Percentiles rank a stretch among this genome's conserved stretches.
These are phyloP conservation scores for Phoma sp. DNA, from an alignment of 2,329 filamentous ascomycete species.

Conservation along the genomic window DNA sequence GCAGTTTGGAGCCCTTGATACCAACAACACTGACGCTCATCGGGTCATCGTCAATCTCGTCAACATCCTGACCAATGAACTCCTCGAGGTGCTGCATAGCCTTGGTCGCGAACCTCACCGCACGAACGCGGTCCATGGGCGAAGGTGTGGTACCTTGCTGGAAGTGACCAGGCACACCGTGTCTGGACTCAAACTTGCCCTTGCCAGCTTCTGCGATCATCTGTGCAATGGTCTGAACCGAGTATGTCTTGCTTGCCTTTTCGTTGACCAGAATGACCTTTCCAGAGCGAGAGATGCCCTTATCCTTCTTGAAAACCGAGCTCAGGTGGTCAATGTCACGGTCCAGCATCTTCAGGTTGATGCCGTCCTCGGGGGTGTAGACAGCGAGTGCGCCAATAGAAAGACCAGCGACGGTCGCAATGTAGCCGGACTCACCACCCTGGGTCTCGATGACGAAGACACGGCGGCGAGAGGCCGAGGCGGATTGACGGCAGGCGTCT, in stretches of 20 bases:
- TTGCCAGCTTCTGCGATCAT: conserved; percentile 95
- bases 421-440: conserved; percentile 91
- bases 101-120: conserved; percentile 90
- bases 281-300: conserved; percentile 86
- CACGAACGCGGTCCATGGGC: conserved; percentile 93
- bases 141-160: conserved; percentile 65
- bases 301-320: conserved; percentile 82
- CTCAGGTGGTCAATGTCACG: conserved; percentile 89
- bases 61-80: conserved; percentile 69
- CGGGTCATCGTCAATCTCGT: conserved; percentile 76
- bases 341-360: conserved; percentile 91
- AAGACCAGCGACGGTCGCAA: conserved; percentile 88
- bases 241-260: conserved; percentile 87
- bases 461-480: conserved; percentile 87
- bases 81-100: conserved; percentile 90
- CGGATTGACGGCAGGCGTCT: conserved; percentile 96
- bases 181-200: conserved; percentile 89
- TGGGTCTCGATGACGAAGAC: conserved; percentile 99
- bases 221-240: conserved; percentile 89
- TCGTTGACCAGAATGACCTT: conserved; percentile 98
- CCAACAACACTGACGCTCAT: conserved; percentile 84
- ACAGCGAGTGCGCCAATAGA: conserved; percentile 92
- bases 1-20: conserved; percentile 86
- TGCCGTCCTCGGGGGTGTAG: conserved; percentile 96
- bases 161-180: conserved; percentile 65